These are phyloP conservation scores for Wickerhamomyces rabaulensis DNA, from an alignment of 805 yeast species.

Conservation along the genomic window DNA sequence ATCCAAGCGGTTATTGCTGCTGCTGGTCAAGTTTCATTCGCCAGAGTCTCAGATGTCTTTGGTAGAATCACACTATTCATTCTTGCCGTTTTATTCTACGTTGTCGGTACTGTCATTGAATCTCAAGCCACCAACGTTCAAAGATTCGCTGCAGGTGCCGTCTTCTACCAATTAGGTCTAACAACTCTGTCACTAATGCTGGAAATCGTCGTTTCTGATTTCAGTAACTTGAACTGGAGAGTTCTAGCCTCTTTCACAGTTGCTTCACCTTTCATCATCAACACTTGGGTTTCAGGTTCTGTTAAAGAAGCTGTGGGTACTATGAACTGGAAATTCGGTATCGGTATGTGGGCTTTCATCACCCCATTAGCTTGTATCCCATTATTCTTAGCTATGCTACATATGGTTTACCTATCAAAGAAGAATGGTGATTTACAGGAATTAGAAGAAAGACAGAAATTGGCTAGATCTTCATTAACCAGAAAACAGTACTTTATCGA, in stretches of 20 bases:
- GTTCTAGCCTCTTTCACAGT: conserved; percentile 55
- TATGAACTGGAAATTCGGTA: conserved; percentile 46
- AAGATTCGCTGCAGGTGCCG: conserved; percentile 53
- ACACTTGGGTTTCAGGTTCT: conserved; percentile 66
- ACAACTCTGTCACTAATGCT: conserved; percentile 51
- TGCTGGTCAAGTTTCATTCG: conserved; percentile 51
- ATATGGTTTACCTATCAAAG: conserved; percentile 42
- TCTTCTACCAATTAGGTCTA: conserved; percentile 42
- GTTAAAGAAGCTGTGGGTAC: conserved; percentile 32
- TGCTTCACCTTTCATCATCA: conserved; percentile 62
- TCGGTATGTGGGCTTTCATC: conserved; percentile 58
- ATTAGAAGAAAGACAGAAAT: conserved; percentile 23
- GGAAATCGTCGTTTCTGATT: conserved; percentile 55
- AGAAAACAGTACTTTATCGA: conserved; percentile 25
- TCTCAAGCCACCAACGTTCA: conserved; percentile 49
- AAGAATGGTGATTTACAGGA: conserved; percentile 36
- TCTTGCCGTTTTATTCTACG: conserved; percentile 43
- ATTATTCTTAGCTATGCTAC: conserved; percentile 36
- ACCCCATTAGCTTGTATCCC: conserved; percentile 50
- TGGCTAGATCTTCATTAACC: not conserved
- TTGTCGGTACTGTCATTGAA: conserved; percentile 52
- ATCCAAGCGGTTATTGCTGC: conserved; percentile 51
- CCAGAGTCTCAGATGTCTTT: conserved; percentile 50
- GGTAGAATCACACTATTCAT: conserved; percentile 47
- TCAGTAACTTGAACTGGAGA: conserved; percentile 62